Evolutionary conservation across 495 filamentous ascomycete species (phyloP).

Genomic region (Aspergillus campestris): DNA sequence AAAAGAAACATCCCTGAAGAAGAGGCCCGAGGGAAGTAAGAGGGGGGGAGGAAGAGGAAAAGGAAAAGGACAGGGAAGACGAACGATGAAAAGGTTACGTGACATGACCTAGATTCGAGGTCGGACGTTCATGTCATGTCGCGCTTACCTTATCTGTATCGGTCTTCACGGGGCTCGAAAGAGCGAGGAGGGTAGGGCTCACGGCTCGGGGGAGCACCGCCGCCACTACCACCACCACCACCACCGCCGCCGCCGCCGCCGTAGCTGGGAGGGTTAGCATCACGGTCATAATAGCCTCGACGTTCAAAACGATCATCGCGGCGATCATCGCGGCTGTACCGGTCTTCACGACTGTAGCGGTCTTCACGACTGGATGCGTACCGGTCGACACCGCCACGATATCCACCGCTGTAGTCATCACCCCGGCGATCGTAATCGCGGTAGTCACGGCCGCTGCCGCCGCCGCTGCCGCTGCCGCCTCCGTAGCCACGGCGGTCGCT

Average conservation of each 20-base stretch:
- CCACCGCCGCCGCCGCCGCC: constrained; percentile 31
- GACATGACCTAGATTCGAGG: constrained; percentile 5
- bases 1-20: constrained; percentile 6
- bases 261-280: constrained; percentile 49
- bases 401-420: constrained; percentile 35
- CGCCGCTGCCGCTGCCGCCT: constrained; percentile 50
- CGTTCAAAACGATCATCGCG: constrained; percentile 51
- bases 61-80: constrained; percentile 4
- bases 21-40: too few species aligned
- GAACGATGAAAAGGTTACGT: constrained; percentile 10
- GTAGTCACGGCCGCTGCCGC: constrained; percentile 43
- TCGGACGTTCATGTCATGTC: constrained; percentile 1
- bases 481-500: constrained; percentile 50
- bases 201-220: constrained; percentile 42
- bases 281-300: constrained; percentile 52
- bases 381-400: constrained; percentile 52
- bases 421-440: constrained; percentile 46
- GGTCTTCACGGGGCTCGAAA: constrained; percentile 44
- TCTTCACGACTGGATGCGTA: constrained; percentile 43
- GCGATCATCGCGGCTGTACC: constrained; percentile 57
- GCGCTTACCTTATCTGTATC: constrained; percentile 39
- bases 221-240: neutral
- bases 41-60: constrained; percentile 3
- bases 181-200: constrained; percentile 51
- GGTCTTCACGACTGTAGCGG: constrained; percentile 46